A percentile compares a stretch with the other conserved stretches of the same genome.
phyloP scores from a whole-genome alignment of 2,329 filamentous ascomycete species.

The Aspergillus ibericus region DNA sequence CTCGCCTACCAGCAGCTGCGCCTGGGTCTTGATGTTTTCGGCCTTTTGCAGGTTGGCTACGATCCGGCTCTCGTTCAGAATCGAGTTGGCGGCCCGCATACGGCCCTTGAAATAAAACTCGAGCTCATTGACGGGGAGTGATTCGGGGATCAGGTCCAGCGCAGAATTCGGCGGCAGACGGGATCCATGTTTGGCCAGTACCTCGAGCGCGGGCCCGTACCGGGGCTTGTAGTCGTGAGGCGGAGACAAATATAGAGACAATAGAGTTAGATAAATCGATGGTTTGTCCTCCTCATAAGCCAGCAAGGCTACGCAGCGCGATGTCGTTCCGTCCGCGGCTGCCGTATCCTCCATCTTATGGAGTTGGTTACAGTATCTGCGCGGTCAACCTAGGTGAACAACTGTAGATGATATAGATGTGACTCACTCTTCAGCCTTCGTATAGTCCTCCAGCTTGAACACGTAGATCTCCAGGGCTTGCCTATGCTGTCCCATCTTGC shows the following conservation, averaged over 20 bases:
- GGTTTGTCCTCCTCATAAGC: constrained; percentile 56
- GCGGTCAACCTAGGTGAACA: constrained; percentile 12
- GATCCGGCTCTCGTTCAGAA: constrained; percentile 77
- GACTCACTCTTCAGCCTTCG: constrained; percentile 86
- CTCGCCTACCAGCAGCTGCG: constrained; percentile 71
- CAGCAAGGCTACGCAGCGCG: constrained; percentile 41
- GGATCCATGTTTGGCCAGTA: constrained; percentile 90
- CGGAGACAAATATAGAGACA: constrained; percentile 85
- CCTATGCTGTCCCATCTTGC: constrained; percentile 92
- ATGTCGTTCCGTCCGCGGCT: constrained; percentile 33
- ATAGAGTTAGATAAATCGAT: constrained; percentile 88
- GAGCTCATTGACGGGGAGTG: constrained; percentile 74
- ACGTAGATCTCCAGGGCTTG: constrained; percentile 97
- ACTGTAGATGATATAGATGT: background rate
- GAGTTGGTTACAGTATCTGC: constrained; percentile 82
- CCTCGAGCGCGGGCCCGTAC: constrained; percentile 75
- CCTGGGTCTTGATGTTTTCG: constrained; percentile 75
- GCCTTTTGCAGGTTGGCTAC: constrained; percentile 74
- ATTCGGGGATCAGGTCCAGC: constrained; percentile 78
- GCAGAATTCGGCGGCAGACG: constrained; percentile 86
- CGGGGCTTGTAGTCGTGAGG: constrained; percentile 70
- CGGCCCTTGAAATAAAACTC: constrained; percentile 90
- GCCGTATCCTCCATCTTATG: constrained; percentile 61
- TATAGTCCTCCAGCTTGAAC: constrained; percentile 83
- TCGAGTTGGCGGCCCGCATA: constrained; percentile 80